Evolutionary conservation across 2,329 filamentous ascomycete species (phyloP).

Genomic region (Cercospora zeae-maydis): DNA sequence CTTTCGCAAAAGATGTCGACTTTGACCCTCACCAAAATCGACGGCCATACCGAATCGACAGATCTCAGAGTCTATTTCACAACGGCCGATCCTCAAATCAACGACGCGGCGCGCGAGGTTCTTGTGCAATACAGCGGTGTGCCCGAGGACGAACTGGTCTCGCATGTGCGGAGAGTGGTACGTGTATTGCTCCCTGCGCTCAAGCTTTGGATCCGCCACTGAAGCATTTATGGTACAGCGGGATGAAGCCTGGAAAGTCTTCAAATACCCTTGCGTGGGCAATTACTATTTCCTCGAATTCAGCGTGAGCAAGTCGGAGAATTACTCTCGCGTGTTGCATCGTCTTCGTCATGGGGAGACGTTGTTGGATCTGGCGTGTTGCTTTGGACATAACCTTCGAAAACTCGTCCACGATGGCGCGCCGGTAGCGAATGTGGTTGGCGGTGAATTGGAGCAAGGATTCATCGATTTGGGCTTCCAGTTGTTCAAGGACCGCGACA

Average conservation of each 20-base stretch:
- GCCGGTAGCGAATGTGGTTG: conserved; percentile 33
- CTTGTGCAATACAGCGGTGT: conserved; percentile 11
- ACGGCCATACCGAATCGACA: not conserved
- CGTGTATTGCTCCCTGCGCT: not conserved
- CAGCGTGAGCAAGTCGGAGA: conserved; percentile 22
- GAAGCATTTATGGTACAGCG: conserved; percentile 1
- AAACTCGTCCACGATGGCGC: conserved; percentile 40
- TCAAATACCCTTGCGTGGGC: conserved; percentile 27
- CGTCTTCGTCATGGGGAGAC: conserved; percentile 33
- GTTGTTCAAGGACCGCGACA: conserved; percentile 38
- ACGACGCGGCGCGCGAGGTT: conserved; percentile 2
- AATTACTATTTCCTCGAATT: conserved; percentile 24
- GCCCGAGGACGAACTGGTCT: not conserved
- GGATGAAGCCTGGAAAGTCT: conserved; percentile 20
- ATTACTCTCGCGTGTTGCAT: conserved; percentile 31
- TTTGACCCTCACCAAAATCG: not conserved
- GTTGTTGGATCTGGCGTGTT: conserved; percentile 43
- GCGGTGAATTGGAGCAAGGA: conserved; percentile 35
- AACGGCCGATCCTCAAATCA: not conserved
- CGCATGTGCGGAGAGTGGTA: conserved; percentile 1
- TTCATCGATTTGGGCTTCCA: conserved; percentile 40
- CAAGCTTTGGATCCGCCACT: not conserved
- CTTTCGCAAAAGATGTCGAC: not conserved
- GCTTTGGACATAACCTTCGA: conserved; percentile 33
- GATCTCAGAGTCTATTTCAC: conserved; percentile 3